phyloP scores from a whole-genome alignment of 257 asterid genomes.

The Dorcoceras hygrometricum region DNA sequence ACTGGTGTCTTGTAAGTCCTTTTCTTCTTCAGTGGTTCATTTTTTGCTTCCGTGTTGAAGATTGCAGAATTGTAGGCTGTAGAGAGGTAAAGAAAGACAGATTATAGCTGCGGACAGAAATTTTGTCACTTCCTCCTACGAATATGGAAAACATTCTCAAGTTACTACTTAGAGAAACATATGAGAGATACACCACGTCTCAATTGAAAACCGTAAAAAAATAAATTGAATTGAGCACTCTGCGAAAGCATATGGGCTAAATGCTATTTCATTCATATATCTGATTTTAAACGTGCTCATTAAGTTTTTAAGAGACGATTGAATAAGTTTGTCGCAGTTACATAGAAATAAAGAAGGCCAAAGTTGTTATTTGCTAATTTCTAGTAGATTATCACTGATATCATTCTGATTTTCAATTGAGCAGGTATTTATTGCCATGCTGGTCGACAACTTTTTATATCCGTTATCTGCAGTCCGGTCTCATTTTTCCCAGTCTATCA shows the following conservation, averaged over 20 bases:
- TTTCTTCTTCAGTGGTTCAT: constrained; percentile 10
- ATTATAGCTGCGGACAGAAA: neutral
- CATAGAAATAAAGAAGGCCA: neutral
- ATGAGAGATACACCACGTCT: neutral
- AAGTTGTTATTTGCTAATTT: constrained; percentile 6
- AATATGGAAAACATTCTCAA: neutral
- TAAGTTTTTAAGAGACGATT: neutral
- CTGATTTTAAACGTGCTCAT: neutral
- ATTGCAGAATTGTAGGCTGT: neutral
- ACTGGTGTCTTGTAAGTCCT: constrained; percentile 92
- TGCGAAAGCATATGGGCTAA: neutral
- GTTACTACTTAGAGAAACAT: neutral
- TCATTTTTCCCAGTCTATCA: constrained; percentile 84
- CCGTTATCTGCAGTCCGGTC: constrained; percentile 92
- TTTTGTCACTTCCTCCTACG: neutral
- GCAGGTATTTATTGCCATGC: constrained; percentile 92
- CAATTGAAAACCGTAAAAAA: neutral
- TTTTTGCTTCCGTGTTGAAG: neutral
- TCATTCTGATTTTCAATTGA: constrained; percentile 30
- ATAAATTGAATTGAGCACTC: neutral
- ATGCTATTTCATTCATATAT: neutral
- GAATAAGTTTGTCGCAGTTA: neutral
- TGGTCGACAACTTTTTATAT: constrained; percentile 89
- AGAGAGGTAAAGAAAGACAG: neutral
- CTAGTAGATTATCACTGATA: constrained; percentile 22